Evolutionary conservation across 2,329 filamentous ascomycete genomes (phyloP).

Genomic region (Trichoderma aggressivum): DNA sequence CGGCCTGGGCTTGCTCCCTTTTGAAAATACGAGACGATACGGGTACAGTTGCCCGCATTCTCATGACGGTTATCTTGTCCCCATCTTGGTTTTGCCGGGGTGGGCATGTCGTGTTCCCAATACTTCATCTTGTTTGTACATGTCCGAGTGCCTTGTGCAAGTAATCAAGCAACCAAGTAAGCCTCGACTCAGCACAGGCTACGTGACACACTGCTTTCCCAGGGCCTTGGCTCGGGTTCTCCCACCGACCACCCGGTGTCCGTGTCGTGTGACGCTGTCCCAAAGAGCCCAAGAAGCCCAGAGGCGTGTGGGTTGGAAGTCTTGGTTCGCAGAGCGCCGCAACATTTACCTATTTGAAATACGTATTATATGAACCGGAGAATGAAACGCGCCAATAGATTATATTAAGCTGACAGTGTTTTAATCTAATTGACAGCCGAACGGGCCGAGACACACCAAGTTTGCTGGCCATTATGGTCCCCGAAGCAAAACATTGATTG

Average conservation of each 20-base stretch:
- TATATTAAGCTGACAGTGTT: background rate
- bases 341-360: background rate
- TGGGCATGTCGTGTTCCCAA: background rate
- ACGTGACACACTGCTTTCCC: background rate
- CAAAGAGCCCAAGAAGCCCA: background rate
- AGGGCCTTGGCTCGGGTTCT: background rate
- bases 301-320: background rate
- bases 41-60: background rate
- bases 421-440: background rate
- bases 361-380: background rate
- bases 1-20: background rate
- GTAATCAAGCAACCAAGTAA: background rate
- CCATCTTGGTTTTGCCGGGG: background rate
- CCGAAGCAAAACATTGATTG: background rate
- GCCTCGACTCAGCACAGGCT: background rate
- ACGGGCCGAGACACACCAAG: background rate
- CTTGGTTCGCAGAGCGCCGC: background rate
- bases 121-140: background rate
- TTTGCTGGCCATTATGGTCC: background rate
- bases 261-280: background rate
- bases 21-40: background rate
- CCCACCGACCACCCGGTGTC: background rate
- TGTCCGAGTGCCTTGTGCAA: background rate
- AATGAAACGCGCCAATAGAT: background rate
- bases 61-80: background rate